Conservation (phyloP, 257 asterid species). For the Vinca minor region DNA sequence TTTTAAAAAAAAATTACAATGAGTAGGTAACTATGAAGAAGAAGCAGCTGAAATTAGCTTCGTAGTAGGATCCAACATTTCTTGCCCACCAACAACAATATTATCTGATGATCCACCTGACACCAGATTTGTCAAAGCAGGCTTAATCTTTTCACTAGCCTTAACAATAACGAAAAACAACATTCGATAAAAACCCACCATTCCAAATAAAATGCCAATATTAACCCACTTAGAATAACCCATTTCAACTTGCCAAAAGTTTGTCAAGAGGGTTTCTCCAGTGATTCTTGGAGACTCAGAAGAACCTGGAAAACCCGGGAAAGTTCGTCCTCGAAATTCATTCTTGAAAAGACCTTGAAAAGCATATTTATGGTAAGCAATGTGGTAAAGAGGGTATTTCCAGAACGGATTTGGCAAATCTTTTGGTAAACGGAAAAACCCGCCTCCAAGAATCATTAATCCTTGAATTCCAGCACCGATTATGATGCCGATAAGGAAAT, state of each 20-base stretch:
- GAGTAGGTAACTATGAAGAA: too few species aligned
- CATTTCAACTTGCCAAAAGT: slow-evolving; percentile 17
- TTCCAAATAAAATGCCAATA: slow-evolving; percentile 19
- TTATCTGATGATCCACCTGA: too few species aligned
- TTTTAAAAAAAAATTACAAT: too few species aligned
- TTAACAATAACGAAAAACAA: slow-evolving; percentile 19
- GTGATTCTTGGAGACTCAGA: neutral
- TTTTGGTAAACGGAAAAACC: slow-evolving; percentile 25
- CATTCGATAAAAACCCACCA: slow-evolving; percentile 19
- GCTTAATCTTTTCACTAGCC: slow-evolving; percentile 21
- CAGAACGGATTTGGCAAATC: slow-evolving; percentile 21
- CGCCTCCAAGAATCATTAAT: slow-evolving; percentile 26
- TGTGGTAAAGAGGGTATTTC: slow-evolving; percentile 28
- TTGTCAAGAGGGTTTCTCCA: slow-evolving; percentile 24
- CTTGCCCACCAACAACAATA: too few species aligned
- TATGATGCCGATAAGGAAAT: slow-evolving; percentile 32
- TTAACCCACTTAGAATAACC: slow-evolving; percentile 28
- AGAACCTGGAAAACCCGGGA: neutral
- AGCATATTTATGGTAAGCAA: slow-evolving; percentile 29
- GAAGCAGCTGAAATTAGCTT: too few species aligned
- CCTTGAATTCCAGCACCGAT: slow-evolving; percentile 31
- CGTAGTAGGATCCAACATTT: too few species aligned
- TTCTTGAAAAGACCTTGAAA: slow-evolving; percentile 33
- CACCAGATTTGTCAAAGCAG: too few species aligned
- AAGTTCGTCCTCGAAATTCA: slow-evolving; percentile 21